phyloP scores from a whole-genome alignment of 2,329 filamentous ascomycete genomes.

The Diaporthe sp. region DNA sequence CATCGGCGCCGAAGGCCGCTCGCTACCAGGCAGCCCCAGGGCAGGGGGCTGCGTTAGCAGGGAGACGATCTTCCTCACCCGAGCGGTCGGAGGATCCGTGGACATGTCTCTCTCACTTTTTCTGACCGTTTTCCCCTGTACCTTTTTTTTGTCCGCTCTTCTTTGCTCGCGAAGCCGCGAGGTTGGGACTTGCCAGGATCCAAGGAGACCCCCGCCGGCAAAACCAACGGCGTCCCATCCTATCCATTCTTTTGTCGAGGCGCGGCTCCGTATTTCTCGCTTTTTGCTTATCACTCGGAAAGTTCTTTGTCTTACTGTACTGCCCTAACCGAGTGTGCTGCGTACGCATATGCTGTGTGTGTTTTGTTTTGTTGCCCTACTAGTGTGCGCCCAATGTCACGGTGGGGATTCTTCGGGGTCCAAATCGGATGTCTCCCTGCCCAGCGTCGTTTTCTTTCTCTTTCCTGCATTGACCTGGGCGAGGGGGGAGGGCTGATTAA shows the following conservation, averaged over 20 bases:
- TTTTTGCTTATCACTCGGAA: background rate
- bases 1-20: constrained; percentile 19
- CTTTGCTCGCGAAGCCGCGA: constrained; percentile 17
- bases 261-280: background rate
- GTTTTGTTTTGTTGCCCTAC: background rate
- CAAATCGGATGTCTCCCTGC: background rate
- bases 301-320: constrained; percentile 9
- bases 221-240: constrained; percentile 15
- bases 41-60: background rate
- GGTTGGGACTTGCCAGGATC: background rate
- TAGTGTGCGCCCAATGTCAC: constrained; percentile 20
- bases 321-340: background rate
- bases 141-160: background rate
- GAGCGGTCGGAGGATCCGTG: constrained; percentile 17
- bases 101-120: background rate
- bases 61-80: background rate
- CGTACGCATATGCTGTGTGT: background rate
- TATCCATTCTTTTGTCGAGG: background rate
- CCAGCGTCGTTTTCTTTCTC: background rate
- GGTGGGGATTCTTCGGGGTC: constrained; percentile 19
- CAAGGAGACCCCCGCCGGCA: constrained; percentile 30
- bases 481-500: constrained; percentile 1
- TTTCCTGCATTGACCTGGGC: background rate
- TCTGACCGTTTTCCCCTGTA: background rate
- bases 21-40: background rate